Evolutionary conservation across 495 filamentous ascomycete genomes (phyloP).

Genomic region (Hypoxylon cercidicola): DNA sequence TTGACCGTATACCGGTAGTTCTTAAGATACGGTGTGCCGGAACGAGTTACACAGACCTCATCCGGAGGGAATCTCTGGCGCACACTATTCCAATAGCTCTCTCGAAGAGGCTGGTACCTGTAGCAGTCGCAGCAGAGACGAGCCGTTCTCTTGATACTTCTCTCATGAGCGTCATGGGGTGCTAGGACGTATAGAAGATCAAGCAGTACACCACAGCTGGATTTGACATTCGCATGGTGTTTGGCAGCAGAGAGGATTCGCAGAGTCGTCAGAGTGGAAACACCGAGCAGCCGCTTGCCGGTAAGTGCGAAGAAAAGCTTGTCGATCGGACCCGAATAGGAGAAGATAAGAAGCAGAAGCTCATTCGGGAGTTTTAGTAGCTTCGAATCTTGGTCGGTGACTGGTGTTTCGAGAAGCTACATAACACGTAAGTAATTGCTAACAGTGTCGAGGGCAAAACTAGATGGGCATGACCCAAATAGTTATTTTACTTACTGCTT

Average conservation of each 20-base stretch:
- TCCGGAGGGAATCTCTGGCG: background rate
- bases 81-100: background rate
- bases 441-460: no score
- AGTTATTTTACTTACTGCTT: no score
- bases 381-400: no score
- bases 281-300: background rate
- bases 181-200: background rate
- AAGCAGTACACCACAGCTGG: background rate
- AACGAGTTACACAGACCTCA: no score
- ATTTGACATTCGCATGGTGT: background rate
- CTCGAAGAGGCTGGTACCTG: background rate
- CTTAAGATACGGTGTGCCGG: no score
- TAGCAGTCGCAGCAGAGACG: slow-evolving; percentile 4
- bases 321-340: background rate
- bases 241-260: background rate
- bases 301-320: background rate
- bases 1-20: background rate
- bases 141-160: background rate
- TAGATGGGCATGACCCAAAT: no score
- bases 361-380: background rate
- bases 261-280: background rate
- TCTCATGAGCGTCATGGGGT: background rate
- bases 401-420: no score
- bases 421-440: no score
- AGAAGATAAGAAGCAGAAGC: background rate